phyloP scores from a whole-genome alignment of 208 protist species.

The Herpetomonas tarakana region DNA sequence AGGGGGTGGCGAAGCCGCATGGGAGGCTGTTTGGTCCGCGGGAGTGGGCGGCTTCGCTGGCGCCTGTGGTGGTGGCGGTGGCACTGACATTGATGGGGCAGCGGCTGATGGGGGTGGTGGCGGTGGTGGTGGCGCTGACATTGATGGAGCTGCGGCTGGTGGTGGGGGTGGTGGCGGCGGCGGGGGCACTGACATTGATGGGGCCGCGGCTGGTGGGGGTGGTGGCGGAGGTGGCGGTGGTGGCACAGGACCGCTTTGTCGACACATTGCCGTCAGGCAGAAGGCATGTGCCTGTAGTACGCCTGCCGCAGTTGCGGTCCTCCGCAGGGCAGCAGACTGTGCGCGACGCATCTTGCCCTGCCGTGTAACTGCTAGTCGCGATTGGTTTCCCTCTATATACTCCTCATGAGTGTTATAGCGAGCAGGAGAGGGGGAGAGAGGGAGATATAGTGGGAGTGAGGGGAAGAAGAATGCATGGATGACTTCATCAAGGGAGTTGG shows the following conservation, averaged over 20 bases:
- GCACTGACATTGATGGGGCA: constrained; percentile 1
- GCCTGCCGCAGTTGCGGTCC: too few relatives aligned
- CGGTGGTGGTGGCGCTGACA: constrained; percentile 11
- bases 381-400: not conserved
- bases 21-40: not conserved
- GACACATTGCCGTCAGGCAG: too few relatives aligned
- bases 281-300: too few relatives aligned
- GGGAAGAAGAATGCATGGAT: too few relatives aligned
- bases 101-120: constrained; percentile 11
- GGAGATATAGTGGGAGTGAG: too few relatives aligned
- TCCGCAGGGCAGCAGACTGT: not conserved
- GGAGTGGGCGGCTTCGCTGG: not conserved
- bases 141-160: constrained; percentile 12
- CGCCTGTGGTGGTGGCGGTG: constrained; percentile 2
- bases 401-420: too few relatives aligned
- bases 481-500: too few relatives aligned
- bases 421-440: too few relatives aligned
- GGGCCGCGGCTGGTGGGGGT: constrained; percentile 16
- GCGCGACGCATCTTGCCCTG: not conserved
- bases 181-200: constrained; percentile 7
- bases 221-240: constrained; percentile 24
- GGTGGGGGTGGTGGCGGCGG: constrained; percentile 14
- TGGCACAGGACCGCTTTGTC: constrained; percentile 13
- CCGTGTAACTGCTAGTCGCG: not conserved
- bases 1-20: not conserved